These are phyloP conservation scores for Tausonia pullulans DNA, from an alignment of 1,284 basidiomycete genomes.

Conservation along the genomic window DNA sequence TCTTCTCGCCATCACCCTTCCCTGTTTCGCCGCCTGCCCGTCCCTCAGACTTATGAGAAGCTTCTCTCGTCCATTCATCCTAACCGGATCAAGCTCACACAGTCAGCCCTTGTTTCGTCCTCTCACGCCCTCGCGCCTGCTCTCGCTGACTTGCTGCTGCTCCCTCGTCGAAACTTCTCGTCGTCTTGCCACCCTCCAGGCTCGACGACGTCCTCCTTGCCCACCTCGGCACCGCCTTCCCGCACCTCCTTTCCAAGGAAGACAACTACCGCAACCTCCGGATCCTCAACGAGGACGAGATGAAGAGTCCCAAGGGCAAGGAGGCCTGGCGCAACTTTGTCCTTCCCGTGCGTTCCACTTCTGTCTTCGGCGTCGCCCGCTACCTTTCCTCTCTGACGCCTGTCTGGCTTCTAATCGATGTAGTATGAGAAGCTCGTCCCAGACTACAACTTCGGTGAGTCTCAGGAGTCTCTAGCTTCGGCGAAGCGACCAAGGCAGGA, in stretches of 20 bases:
- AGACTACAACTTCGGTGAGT: conserved; percentile 78
- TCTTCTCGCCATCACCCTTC: neutral
- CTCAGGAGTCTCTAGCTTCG: no score
- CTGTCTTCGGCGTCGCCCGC: conserved; percentile 15
- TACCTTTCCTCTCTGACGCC: neutral
- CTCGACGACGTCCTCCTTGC: conserved; percentile 85
- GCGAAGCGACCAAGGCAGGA: no score
- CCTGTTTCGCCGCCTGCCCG: conserved; percentile 8
- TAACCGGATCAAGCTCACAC: conserved; percentile 63
- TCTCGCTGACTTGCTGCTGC: neutral
- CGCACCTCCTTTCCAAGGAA: conserved; percentile 52
- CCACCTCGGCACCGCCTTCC: conserved; percentile 66
- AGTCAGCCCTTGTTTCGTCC: conserved; percentile 40
- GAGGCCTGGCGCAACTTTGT: conserved; percentile 87
- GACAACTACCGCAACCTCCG: conserved; percentile 54
- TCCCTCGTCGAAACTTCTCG: neutral
- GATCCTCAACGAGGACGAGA: conserved; percentile 79
- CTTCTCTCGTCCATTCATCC: conserved; percentile 74
- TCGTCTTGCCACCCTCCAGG: conserved; percentile 36
- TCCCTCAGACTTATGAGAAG: conserved; percentile 85
- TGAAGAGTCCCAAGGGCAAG: conserved; percentile 89
- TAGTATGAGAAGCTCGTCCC: conserved; percentile 71
- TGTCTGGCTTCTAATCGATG: neutral
- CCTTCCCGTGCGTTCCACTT: conserved; percentile 45
- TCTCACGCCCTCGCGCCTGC: neutral